phyloP scores from a whole-genome alignment of 73 alveolate genomes.

The Blepharisma stoltei region DNA sequence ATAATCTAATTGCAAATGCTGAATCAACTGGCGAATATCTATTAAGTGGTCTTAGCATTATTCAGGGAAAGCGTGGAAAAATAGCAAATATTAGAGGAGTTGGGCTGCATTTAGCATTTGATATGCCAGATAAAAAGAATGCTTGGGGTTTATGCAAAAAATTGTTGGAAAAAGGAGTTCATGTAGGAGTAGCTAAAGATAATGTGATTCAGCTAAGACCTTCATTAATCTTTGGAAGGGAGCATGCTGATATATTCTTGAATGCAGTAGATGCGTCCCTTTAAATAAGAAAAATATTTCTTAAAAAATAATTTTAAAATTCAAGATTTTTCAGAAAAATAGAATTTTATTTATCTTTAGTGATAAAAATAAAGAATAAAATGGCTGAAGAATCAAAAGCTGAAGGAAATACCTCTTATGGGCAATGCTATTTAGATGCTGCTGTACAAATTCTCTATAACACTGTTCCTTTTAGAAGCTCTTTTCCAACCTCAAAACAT shows the following conservation, averaged over 20 bases:
- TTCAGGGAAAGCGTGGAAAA: conserved; percentile 28
- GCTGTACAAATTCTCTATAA: too few species aligned
- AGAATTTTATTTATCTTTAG: too few species aligned
- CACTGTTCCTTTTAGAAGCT: too few species aligned
- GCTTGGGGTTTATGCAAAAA: background rate
- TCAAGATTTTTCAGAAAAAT: too few species aligned
- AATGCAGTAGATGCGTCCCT: background rate
- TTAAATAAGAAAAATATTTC: too few species aligned
- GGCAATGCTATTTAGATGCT: too few species aligned
- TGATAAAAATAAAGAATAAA: too few species aligned
- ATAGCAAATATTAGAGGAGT: conserved; percentile 46
- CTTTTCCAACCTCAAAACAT: too few species aligned
- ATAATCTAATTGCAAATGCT: conserved; percentile 17
- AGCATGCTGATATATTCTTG: background rate
- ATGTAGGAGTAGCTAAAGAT: background rate
- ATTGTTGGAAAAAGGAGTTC: background rate
- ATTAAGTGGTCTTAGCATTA: conserved; percentile 38
- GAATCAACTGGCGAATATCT: conserved; percentile 37
- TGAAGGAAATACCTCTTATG: too few species aligned
- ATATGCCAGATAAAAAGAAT: conserved; percentile 19
- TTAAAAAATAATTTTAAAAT: too few species aligned
- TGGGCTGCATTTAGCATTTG: conserved; percentile 57
- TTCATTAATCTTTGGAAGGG: background rate
- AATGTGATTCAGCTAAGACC: background rate
- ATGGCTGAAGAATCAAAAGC: too few species aligned